Conservation (phyloP, 352 stramenopile genomes). For the Globisporangium alternatum region DNA sequence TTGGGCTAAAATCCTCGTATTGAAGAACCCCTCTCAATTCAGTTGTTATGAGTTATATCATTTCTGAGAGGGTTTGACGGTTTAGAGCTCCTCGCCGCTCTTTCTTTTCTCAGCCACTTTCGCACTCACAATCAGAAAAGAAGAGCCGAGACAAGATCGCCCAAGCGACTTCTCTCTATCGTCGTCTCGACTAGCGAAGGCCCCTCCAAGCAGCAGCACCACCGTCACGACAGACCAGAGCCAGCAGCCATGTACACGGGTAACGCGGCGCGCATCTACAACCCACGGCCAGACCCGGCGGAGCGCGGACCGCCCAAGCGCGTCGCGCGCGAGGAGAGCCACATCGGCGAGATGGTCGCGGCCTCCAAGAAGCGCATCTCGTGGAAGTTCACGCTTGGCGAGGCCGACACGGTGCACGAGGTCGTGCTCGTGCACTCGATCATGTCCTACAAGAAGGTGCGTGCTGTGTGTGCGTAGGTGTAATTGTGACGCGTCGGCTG, state of each 20-base stretch:
- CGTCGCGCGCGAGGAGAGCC: constrained; percentile 64
- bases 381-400: constrained; percentile 81
- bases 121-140: neutral
- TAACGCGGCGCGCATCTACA: constrained; percentile 63
- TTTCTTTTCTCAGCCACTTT: constrained; percentile 7
- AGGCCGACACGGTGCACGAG: constrained; percentile 68
- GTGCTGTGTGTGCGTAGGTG: neutral
- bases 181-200: neutral
- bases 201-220: neutral
- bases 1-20: neutral
- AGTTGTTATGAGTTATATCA: constrained; percentile 4
- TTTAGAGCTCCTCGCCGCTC: constrained; percentile 1
- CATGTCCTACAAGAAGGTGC: constrained; percentile 83
- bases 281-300: constrained; percentile 59
- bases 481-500: neutral
- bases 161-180: neutral
- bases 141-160: constrained; percentile 5
- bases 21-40: neutral
- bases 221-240: neutral
- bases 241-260: constrained; percentile 49
- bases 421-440: constrained; percentile 79
- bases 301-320: constrained; percentile 71
- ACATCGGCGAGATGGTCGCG: constrained; percentile 80
- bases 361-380: constrained; percentile 80
- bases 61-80: neutral